Conservation (phyloP, 2,329 filamentous ascomycete genomes). For the Hansfordia pulvinata region DNA sequence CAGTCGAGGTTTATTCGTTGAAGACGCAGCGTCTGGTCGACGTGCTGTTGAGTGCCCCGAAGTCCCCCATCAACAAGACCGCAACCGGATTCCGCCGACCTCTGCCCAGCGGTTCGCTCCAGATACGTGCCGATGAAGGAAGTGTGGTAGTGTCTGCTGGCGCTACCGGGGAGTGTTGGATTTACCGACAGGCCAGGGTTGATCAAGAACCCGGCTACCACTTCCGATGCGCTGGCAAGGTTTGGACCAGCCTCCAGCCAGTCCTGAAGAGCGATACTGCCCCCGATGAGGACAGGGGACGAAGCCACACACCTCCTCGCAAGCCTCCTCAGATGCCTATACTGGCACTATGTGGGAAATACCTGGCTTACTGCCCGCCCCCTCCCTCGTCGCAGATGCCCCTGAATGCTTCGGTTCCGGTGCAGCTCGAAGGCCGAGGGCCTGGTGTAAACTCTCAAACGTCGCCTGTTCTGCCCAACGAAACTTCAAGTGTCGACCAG, state of each 20-base stretch:
- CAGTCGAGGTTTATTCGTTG: slow-evolving; percentile 79
- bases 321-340: slow-evolving; percentile 46
- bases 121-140: slow-evolving; percentile 57
- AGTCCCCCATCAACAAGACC: slow-evolving; percentile 47
- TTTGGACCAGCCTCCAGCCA: slow-evolving; percentile 79
- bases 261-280: slow-evolving; percentile 30
- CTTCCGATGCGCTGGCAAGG: slow-evolving; percentile 66
- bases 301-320: slow-evolving; percentile 21
- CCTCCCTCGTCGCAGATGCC: slow-evolving; percentile 57
- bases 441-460: slow-evolving; percentile 45
- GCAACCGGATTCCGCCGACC: slow-evolving; percentile 63
- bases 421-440: slow-evolving; percentile 39
- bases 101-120: slow-evolving; percentile 57
- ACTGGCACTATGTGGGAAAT: slow-evolving; percentile 55
- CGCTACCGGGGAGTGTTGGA: slow-evolving; percentile 73
- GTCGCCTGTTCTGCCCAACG: slow-evolving; percentile 53
- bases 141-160: slow-evolving; percentile 68
- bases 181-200: slow-evolving; percentile 44
- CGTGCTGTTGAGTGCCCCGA: slow-evolving; percentile 59
- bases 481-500: slow-evolving; percentile 58
- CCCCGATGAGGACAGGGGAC: slow-evolving; percentile 30
- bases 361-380: slow-evolving; percentile 67
- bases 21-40: slow-evolving; percentile 58
- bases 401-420: slow-evolving; percentile 50
- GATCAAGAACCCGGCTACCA: slow-evolving; percentile 25